These are phyloP conservation scores for Ananas comosus DNA, from an alignment of 176 grass and related monocot species.

Conservation along the genomic window DNA sequence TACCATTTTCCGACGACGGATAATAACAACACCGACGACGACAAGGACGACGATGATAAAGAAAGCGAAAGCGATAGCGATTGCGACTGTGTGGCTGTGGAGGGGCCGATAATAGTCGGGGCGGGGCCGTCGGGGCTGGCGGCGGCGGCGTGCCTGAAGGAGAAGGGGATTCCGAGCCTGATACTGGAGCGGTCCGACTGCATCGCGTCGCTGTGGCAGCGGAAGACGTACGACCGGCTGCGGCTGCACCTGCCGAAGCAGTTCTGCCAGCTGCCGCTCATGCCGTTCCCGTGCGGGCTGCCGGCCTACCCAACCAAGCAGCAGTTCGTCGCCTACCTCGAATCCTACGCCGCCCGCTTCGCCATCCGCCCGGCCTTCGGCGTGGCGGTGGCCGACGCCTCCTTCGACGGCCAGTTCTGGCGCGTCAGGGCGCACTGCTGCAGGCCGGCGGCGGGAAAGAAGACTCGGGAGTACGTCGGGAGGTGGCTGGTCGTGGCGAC, in stretches of 20 bases:
- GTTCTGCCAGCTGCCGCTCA: slow-evolving; percentile 67
- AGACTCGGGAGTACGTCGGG: slow-evolving; percentile 33
- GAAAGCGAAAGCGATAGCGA: neutral
- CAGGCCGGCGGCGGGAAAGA: neutral
- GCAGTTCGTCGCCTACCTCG: slow-evolving; percentile 74
- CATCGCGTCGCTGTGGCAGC: slow-evolving; percentile 77
- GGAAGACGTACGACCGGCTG: slow-evolving; percentile 76
- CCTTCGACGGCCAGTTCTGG: slow-evolving; percentile 50
- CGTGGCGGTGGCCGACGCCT: slow-evolving; percentile 44
- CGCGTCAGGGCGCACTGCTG: slow-evolving; percentile 26
- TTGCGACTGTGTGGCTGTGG: slow-evolving; percentile 3
- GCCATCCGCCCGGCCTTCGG: slow-evolving; percentile 38
- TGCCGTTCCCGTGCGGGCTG: slow-evolving; percentile 46
- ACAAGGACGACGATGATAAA: neutral
- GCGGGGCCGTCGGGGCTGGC: slow-evolving; percentile 67
- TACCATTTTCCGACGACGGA: neutral
- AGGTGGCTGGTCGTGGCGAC: slow-evolving; percentile 79
- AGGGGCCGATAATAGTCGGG: slow-evolving; percentile 54
- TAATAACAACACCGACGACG: neutral
- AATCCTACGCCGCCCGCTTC: slow-evolving; percentile 36
- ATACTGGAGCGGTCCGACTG: slow-evolving; percentile 55
- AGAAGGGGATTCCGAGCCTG: slow-evolving; percentile 38
- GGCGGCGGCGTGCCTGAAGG: slow-evolving; percentile 44
- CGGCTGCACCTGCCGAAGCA: slow-evolving; percentile 67
- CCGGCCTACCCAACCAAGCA: slow-evolving; percentile 55